Percentiles rank a stretch among this genome's conserved stretches.
Evolutionary conservation across 805 yeast genomes (phyloP).

Genomic region (Pichia cephalocereana): DNA sequence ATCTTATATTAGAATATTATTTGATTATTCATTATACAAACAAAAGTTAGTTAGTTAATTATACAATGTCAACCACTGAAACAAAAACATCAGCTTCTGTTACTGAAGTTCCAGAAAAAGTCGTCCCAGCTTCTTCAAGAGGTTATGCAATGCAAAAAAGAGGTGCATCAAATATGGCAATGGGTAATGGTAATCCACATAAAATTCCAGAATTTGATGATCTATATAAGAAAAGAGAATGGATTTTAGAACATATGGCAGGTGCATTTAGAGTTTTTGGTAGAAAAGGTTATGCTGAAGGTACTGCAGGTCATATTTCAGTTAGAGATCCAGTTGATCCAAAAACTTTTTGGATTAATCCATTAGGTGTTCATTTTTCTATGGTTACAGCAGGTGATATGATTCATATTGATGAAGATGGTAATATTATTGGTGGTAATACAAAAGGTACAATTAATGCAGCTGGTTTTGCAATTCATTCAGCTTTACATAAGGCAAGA

Average conservation of each 20-base stretch:
- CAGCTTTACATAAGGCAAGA: constrained; percentile 55
- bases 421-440: constrained; percentile 49
- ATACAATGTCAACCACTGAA: background rate
- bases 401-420: constrained; percentile 56
- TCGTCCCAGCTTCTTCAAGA: constrained; percentile 28
- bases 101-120: constrained; percentile 16
- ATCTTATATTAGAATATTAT: no score
- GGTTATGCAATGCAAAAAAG: constrained; percentile 33
- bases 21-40: no score
- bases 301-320: constrained; percentile 82
- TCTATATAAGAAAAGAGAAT: constrained; percentile 39
- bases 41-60: no score
- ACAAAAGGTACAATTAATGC: constrained; percentile 37
- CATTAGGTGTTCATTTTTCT: constrained; percentile 66
- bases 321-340: constrained; percentile 74
- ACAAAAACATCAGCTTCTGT: background rate
- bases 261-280: constrained; percentile 77
- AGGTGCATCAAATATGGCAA: constrained; percentile 54
- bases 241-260: constrained; percentile 66
- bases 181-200: constrained; percentile 43
- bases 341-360: constrained; percentile 83
- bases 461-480: constrained; percentile 67
- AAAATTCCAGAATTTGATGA: constrained; percentile 43
- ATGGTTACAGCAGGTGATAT: constrained; percentile 49
- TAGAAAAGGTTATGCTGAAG: constrained; percentile 70